Conservation (phyloP, 1,284 basidiomycete genomes). For the Ganoderma lucidum region DNA sequence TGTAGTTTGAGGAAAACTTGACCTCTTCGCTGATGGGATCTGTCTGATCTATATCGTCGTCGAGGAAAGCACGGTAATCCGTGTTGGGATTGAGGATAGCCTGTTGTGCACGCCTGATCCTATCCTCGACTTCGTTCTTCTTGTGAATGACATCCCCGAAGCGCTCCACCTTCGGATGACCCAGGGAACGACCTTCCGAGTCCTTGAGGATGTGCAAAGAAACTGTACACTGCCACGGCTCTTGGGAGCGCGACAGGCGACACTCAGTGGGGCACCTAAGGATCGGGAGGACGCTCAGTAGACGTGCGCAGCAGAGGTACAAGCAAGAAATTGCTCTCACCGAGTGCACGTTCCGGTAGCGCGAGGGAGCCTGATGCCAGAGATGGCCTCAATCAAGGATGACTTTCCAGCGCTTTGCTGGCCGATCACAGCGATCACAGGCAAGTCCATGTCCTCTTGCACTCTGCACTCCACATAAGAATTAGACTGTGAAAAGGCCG, state of each 20-base stretch:
- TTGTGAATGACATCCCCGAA: slow-evolving; percentile 65
- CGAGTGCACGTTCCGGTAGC: slow-evolving; percentile 73
- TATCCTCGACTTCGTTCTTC: slow-evolving; percentile 65
- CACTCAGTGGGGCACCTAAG: slow-evolving; percentile 78
- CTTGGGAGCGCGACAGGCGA: slow-evolving; percentile 55
- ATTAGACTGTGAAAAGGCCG: neutral
- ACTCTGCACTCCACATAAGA: slow-evolving; percentile 48
- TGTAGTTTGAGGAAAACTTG: slow-evolving; percentile 69
- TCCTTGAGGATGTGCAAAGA: slow-evolving; percentile 58
- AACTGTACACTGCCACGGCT: slow-evolving; percentile 67
- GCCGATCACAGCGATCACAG: slow-evolving; percentile 62
- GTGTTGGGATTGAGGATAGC: slow-evolving; percentile 74
- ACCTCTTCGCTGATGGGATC: slow-evolving; percentile 43
- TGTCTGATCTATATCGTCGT: slow-evolving; percentile 36
- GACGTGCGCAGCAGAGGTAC: neutral
- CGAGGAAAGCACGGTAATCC: slow-evolving; percentile 40
- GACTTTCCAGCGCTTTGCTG: slow-evolving; percentile 71
- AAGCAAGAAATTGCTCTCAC: slow-evolving; percentile 34
- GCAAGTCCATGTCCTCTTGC: slow-evolving; percentile 71
- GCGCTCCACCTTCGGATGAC: slow-evolving; percentile 46
- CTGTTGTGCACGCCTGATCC: slow-evolving; percentile 71
- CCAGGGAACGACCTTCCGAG: slow-evolving; percentile 49
- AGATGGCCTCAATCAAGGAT: slow-evolving; percentile 77
- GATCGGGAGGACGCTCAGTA: slow-evolving; percentile 1
- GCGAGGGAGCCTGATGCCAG: slow-evolving; percentile 74